These are phyloP conservation scores for Naganishia friedmannii DNA, from an alignment of 768 basidiomycete genomes.

Conservation along the genomic window DNA sequence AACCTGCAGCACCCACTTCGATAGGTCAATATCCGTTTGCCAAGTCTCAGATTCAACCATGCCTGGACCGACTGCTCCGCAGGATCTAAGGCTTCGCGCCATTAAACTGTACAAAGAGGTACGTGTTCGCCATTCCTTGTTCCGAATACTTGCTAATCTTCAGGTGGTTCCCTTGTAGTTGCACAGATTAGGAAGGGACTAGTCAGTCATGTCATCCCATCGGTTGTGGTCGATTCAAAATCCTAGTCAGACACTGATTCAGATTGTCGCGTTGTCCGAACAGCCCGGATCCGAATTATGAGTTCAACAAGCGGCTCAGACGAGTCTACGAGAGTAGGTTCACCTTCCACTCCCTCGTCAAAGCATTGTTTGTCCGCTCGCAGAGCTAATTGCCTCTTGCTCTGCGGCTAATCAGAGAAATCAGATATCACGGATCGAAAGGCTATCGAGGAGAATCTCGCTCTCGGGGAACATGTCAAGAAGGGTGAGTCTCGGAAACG, in stretches of 20 bases:
- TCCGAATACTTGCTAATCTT: not conserved
- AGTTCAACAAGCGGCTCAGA: slow-evolving; percentile 49
- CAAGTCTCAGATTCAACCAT: not conserved
- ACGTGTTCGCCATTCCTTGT: slow-evolving; percentile 3
- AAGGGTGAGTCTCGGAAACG: slow-evolving; percentile 41
- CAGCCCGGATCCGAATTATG: slow-evolving; percentile 50
- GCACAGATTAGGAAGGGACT: slow-evolving; percentile 47
- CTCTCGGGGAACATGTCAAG: slow-evolving; percentile 51
- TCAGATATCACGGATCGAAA: slow-evolving; percentile 45
- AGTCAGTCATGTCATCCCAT: slow-evolving; percentile 34
- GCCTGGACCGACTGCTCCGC: slow-evolving; percentile 8
- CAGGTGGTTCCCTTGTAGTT: slow-evolving; percentile 30
- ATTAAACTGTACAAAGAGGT: slow-evolving; percentile 52
- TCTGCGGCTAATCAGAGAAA: slow-evolving; percentile 39
- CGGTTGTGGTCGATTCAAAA: not conserved
- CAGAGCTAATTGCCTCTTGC: not conserved
- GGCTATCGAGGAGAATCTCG: slow-evolving; percentile 44
- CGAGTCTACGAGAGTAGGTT: slow-evolving; percentile 50
- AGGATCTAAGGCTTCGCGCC: slow-evolving; percentile 38
- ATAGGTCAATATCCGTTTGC: too few relatives aligned
- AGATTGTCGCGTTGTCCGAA: too few relatives aligned
- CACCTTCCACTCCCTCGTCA: not conserved
- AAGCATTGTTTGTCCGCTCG: not conserved
- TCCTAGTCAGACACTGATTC: not conserved
- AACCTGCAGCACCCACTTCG: too few relatives aligned